A percentile compares a stretch with the other conserved stretches of the same genome.
Evolutionary conservation across 2,329 filamentous ascomycete species (phyloP).

Genomic region (Colletotrichum liaoningense): DNA sequence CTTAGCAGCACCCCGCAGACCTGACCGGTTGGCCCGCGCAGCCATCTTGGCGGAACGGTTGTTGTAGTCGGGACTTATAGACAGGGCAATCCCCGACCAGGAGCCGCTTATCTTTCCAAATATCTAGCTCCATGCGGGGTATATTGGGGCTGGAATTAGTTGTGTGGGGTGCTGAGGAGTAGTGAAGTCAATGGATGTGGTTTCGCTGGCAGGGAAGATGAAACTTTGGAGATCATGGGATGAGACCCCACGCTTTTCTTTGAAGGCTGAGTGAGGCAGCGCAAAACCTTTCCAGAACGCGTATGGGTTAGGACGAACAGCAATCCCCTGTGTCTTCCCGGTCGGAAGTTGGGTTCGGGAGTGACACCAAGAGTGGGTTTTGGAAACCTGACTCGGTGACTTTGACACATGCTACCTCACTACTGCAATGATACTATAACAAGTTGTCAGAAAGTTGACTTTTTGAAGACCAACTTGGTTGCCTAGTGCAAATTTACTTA

Average conservation of each 20-base stretch:
- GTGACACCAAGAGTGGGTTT: not conserved
- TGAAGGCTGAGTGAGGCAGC: not conserved
- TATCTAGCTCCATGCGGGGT: not conserved
- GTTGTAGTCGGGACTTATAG: not conserved
- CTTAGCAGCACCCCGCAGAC: not conserved
- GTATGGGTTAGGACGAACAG: not conserved
- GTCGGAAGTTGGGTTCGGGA: not conserved
- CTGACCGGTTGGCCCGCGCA: not conserved
- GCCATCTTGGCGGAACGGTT: too few species aligned
- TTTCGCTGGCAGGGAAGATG: not conserved
- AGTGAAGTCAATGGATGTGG: not conserved
- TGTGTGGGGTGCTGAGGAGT: not conserved
- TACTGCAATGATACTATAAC: not conserved
- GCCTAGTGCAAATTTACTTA: too few species aligned
- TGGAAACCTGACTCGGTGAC: not conserved
- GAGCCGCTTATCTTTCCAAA: not conserved
- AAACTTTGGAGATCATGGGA: not conserved
- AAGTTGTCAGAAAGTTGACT: not conserved
- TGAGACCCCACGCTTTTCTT: not conserved
- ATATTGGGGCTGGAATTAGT: not conserved
- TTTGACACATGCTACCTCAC: not conserved
- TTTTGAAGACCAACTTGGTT: not conserved
- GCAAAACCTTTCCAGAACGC: not conserved
- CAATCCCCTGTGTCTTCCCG: not conserved
- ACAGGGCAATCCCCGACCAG: not conserved